Percentiles rank a stretch among this genome's conserved stretches.
phyloP scores from a whole-genome alignment of 2,329 filamentous ascomycete species.

The Lachnellula hyalina region DNA sequence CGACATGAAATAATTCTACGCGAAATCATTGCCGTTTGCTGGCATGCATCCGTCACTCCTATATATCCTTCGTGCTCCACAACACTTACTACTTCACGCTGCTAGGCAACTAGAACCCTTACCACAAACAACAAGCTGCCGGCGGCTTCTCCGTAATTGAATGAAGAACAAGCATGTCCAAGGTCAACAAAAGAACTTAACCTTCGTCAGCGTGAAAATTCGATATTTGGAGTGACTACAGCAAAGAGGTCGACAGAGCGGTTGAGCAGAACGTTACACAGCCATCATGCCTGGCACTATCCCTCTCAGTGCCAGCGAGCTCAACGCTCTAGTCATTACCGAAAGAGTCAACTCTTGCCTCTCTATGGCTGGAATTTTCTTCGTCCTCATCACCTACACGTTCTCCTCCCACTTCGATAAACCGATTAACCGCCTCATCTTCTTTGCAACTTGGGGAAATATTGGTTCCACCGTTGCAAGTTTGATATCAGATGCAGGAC shows the following conservation, averaged over 20 bases:
- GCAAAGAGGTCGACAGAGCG: neutral
- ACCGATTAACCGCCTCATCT: slow-evolving; percentile 54
- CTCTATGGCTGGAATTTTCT: slow-evolving; percentile 46
- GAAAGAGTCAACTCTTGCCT: slow-evolving; percentile 40
- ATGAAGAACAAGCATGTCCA: too few relatives aligned
- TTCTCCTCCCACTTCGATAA: slow-evolving; percentile 46
- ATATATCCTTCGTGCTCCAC: too few relatives aligned
- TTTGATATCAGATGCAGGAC: slow-evolving; percentile 45
- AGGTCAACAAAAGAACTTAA: too few relatives aligned
- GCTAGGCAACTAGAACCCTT: too few relatives aligned
- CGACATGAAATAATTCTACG: too few relatives aligned
- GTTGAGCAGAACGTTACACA: neutral
- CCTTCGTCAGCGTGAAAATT: too few relatives aligned
- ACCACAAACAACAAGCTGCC: too few relatives aligned
- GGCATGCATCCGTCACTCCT: too few relatives aligned
- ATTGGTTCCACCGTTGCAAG: slow-evolving; percentile 50
- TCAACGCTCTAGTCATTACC: neutral
- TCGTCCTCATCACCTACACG: slow-evolving; percentile 49
- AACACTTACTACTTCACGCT: too few relatives aligned
- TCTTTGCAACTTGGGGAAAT: slow-evolving; percentile 54
- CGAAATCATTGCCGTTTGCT: too few relatives aligned
- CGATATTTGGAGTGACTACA: too few relatives aligned
- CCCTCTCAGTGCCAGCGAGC: neutral
- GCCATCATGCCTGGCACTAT: neutral
- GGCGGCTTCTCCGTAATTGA: too few relatives aligned